Conservation (phyloP, 2,329 filamentous ascomycete species). For the Fusarium sp. region DNA sequence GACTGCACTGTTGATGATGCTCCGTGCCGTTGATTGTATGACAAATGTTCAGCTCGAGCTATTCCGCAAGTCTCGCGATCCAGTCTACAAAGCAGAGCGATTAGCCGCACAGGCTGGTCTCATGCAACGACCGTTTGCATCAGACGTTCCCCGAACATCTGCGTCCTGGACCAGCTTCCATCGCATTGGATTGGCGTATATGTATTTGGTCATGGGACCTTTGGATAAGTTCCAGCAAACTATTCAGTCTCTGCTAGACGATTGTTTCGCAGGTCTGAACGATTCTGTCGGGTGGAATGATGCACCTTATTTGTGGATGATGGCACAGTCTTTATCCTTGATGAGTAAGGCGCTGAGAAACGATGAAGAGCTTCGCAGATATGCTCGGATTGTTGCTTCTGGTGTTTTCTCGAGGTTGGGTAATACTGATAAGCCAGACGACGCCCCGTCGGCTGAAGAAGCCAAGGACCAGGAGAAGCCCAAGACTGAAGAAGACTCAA, state of each 20-base stretch:
- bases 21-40: neutral
- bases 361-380: neutral
- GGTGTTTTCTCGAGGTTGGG: neutral
- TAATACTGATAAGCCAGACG: neutral
- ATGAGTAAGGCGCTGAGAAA: neutral
- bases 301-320: neutral
- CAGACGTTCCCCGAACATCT: neutral
- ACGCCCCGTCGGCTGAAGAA: neutral
- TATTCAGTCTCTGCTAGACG: neutral
- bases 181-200: neutral
- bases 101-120: neutral
- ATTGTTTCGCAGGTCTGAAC: neutral
- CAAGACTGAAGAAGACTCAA: no score
- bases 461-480: rapidly evolving
- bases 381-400: neutral
- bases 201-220: conserved; percentile 11
- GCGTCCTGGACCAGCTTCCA: neutral
- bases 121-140: neutral
- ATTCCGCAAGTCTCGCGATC: conserved; percentile 5
- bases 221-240: neutral
- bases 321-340: neutral
- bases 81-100: neutral
- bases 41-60: neutral
- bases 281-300: conserved; percentile 16
- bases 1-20: neutral